Conservation (phyloP, 345 rosid genomes). For the Eucalyptus regnans region DNA sequence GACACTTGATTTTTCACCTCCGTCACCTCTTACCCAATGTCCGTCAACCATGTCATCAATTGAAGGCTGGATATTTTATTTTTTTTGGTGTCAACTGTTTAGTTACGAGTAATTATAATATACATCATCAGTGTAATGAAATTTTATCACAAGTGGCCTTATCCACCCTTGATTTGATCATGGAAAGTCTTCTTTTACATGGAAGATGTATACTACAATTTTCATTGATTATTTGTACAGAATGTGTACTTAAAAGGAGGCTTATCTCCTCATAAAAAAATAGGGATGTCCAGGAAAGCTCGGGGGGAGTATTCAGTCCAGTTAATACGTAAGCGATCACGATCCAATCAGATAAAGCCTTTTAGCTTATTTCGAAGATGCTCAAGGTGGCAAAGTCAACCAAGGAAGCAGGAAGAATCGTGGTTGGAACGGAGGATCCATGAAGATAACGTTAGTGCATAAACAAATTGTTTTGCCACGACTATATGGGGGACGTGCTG, state of each 20-base stretch:
- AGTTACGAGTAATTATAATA: neutral
- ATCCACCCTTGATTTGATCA: neutral
- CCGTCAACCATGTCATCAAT: neutral
- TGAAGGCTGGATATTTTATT: neutral
- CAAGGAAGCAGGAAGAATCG: neutral
- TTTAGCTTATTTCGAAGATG: neutral
- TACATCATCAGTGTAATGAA: neutral
- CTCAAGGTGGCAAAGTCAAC: neutral
- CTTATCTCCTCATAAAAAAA: neutral
- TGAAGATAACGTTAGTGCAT: neutral
- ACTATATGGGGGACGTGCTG: neutral
- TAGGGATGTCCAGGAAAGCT: neutral
- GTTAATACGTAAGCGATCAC: neutral
- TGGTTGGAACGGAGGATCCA: neutral
- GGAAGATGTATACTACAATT: neutral
- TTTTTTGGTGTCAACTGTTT: neutral
- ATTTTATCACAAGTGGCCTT: neutral
- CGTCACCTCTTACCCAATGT: neutral
- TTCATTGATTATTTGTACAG: neutral
- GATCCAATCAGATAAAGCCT: neutral
- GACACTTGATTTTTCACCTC: neutral
- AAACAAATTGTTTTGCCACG: neutral
- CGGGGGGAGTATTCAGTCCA: neutral
- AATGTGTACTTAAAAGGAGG: neutral
- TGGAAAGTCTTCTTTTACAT: neutral